Percentiles rank a stretch among this genome's conserved stretches.
Conservation (phyloP, 106 monocot genomes). For the Phalaenopsis aphrodite region DNA sequence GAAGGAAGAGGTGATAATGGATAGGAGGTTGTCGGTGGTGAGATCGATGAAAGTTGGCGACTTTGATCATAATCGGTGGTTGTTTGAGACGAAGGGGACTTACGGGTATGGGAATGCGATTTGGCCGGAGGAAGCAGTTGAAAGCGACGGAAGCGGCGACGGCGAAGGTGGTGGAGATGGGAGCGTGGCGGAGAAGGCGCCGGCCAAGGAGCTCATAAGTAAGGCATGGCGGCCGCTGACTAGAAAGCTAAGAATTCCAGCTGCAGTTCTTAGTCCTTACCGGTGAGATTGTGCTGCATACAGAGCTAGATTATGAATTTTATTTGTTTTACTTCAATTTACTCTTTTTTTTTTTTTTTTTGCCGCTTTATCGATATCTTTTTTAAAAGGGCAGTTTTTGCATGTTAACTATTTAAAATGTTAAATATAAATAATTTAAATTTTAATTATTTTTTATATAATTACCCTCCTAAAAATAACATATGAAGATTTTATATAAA, state of each 20-base stretch:
- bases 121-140: conserved; percentile 31
- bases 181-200: conserved; percentile 3
- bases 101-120: conserved; percentile 51
- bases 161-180: not conserved
- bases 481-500: too few relatives aligned
- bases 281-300: conserved; percentile 17
- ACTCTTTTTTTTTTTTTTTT: too few relatives aligned
- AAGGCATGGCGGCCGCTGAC: conserved; percentile 67
- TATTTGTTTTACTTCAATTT: too few relatives aligned
- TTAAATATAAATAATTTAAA: too few relatives aligned
- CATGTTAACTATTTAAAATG: too few relatives aligned
- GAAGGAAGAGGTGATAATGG: conserved; percentile 20
- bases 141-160: conserved; percentile 6
- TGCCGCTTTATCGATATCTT: too few relatives aligned
- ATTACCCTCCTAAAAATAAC: too few relatives aligned
- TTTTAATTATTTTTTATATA: too few relatives aligned
- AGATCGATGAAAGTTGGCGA: conserved; percentile 17
- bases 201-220: conserved; percentile 7
- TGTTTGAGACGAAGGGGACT: conserved; percentile 41
- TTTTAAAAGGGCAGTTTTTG: too few relatives aligned
- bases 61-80: conserved; percentile 43
- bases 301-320: too few relatives aligned
- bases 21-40: conserved; percentile 26
- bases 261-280: conserved; percentile 53
- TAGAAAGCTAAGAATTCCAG: conserved; percentile 42